Evolutionary conservation across 805 yeast species (phyloP).

Genomic region (Jamesozyma lodderae): DNA sequence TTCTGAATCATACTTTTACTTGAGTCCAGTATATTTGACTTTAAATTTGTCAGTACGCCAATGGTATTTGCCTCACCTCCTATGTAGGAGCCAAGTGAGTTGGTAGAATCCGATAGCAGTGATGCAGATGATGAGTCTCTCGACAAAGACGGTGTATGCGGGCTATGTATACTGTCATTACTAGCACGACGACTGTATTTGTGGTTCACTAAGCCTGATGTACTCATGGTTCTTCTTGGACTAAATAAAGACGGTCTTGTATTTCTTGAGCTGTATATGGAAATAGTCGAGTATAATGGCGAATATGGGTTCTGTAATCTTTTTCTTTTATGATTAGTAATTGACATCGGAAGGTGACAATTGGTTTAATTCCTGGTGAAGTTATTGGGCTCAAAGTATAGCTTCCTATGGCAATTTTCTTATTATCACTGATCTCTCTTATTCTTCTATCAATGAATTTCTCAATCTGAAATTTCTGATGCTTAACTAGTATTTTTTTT

Average conservation of each 20-base stretch:
- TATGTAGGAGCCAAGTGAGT: background rate
- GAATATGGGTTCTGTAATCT: constrained; percentile 12
- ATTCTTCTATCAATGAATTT: too few species aligned
- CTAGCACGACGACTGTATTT: too few species aligned
- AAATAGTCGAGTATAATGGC: constrained; percentile 15
- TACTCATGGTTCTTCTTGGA: constrained; percentile 16
- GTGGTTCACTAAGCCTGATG: background rate
- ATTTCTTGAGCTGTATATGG: constrained; percentile 15
- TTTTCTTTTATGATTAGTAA: constrained; percentile 12
- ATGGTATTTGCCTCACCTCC: background rate
- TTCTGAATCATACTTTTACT: background rate
- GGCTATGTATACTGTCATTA: too few species aligned
- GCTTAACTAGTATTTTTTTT: too few species aligned
- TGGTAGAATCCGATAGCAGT: background rate
- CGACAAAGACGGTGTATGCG: background rate
- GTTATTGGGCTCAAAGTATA: too few species aligned
- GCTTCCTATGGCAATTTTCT: too few species aligned
- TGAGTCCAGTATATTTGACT: background rate
- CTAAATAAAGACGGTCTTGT: constrained; percentile 14
- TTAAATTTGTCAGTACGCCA: constrained; percentile 2
- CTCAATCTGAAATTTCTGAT: too few species aligned
- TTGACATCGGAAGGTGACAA: constrained; percentile 8
- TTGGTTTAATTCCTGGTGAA: too few species aligned
- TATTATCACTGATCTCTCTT: too few species aligned
- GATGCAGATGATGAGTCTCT: background rate